Evolutionary conservation across 345 rosid genomes (phyloP).

Genomic region (Noccaea bulbosa): DNA sequence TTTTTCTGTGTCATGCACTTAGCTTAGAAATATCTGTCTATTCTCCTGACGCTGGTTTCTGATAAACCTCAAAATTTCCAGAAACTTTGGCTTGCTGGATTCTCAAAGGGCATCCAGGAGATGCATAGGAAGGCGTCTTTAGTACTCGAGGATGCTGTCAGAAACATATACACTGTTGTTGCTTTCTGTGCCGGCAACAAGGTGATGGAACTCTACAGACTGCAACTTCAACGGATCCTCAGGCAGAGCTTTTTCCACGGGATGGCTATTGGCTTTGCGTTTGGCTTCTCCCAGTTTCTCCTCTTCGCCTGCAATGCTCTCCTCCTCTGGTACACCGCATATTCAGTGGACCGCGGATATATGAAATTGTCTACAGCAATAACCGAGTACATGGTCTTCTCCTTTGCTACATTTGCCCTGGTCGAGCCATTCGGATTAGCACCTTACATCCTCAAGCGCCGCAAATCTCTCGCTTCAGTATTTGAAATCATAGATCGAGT

Average conservation of each 20-base stretch:
- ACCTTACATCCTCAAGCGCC: constrained; percentile 94
- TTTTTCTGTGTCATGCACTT: constrained; percentile 6
- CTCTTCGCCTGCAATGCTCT: constrained; percentile 99
- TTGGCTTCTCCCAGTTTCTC: constrained; percentile 99
- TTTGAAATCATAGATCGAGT: constrained; percentile 96
- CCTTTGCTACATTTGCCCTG: constrained; percentile 97
- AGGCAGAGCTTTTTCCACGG: constrained; percentile 89
- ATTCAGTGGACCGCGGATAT: constrained; percentile 54
- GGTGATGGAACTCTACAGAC: constrained; percentile 96
- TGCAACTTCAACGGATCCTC: constrained; percentile 81
- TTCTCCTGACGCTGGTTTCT: constrained; percentile 10
- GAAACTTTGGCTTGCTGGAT: constrained; percentile 99
- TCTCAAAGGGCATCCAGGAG: constrained; percentile 99
- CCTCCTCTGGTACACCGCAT: constrained; percentile 93
- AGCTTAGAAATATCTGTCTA: neutral
- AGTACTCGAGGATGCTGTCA: constrained; percentile 99
- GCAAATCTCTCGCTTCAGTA: constrained; percentile 87
- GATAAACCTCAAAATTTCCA: constrained; percentile 46
- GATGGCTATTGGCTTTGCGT: constrained; percentile 93
- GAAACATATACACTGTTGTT: constrained; percentile 98
- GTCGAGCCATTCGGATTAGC: constrained; percentile 99
- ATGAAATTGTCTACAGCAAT: constrained; percentile 73
- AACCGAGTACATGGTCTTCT: constrained; percentile 95
- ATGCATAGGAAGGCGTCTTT: constrained; percentile 98
- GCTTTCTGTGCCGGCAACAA: constrained; percentile 99